These are phyloP conservation scores for Apiospora rasikravindrae DNA, from an alignment of 2,329 filamentous ascomycete species.

Conservation along the genomic window DNA sequence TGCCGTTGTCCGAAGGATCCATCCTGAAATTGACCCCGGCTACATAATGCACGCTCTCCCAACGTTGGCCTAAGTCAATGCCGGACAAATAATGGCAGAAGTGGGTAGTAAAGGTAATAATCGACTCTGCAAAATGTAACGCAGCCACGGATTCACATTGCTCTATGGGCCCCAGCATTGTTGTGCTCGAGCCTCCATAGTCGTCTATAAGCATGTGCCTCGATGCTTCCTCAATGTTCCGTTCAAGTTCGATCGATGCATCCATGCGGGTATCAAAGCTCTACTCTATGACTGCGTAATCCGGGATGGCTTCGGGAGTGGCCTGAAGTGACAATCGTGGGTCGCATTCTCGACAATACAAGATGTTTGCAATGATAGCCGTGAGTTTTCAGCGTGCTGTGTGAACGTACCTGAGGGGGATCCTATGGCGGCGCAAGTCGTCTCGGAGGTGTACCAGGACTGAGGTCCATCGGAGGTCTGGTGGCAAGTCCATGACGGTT, in stretches of 20 bases:
- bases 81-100: neutral
- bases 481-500: neutral
- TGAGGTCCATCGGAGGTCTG: slow-evolving; percentile 9
- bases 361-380: neutral
- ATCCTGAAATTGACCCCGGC: no score
- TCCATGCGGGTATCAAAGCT: no score
- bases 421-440: neutral
- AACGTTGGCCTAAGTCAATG: no score
- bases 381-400: no score
- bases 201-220: no score
- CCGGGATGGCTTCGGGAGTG: neutral
- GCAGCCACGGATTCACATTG: no score
- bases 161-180: neutral
- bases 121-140: neutral
- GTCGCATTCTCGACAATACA: neutral
- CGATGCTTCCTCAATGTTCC: no score
- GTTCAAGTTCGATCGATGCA: no score
- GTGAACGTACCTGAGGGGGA: neutral
- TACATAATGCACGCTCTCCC: no score
- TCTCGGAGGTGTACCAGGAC: neutral
- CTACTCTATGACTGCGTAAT: no score
- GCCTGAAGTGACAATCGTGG: neutral
- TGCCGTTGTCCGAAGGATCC: neutral
- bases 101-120: neutral
- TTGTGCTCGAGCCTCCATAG: no score